A percentile compares a stretch with the other conserved stretches of the same genome.
These are phyloP conservation scores for Protoeuglena noctilucae DNA, from an alignment of 139 green algal species.

Conservation along the genomic window DNA sequence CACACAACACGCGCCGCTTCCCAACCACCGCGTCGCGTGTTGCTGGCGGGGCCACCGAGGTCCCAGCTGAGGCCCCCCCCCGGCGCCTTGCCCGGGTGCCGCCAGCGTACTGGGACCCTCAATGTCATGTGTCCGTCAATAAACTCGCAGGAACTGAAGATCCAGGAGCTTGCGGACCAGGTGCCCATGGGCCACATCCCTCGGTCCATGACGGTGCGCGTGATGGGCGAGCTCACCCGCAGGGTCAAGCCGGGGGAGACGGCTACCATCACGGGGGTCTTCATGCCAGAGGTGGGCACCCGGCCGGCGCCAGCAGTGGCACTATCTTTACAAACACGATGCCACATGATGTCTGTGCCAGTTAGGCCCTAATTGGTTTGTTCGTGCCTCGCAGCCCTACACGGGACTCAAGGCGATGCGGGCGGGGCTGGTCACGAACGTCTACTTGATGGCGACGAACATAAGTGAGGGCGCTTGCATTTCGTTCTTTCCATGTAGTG, in stretches of 20 bases:
- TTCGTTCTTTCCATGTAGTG: too few relatives aligned
- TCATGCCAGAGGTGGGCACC: constrained; percentile 74
- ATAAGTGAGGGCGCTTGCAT: neutral
- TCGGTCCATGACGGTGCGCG: constrained; percentile 68
- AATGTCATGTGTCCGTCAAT: neutral
- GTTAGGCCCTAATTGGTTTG: too few relatives aligned
- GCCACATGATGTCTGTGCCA: too few relatives aligned
- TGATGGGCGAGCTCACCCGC: constrained; percentile 72
- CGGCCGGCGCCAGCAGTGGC: too few relatives aligned
- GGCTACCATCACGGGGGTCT: constrained; percentile 73
- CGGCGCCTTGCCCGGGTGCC: neutral
- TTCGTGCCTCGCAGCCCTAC: constrained; percentile 2
- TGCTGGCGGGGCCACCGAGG: constrained; percentile 11
- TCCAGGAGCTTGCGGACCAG: constrained; percentile 37
- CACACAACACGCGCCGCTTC: too few relatives aligned
- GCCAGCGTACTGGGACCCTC: constrained; percentile 8
- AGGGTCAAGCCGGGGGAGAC: constrained; percentile 65
- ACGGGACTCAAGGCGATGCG: constrained; percentile 9
- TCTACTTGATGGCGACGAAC: constrained; percentile 6
- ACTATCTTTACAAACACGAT: too few relatives aligned
- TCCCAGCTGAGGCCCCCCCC: constrained; percentile 25
- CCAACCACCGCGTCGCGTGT: constrained; percentile 27
- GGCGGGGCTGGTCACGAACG: constrained; percentile 7
- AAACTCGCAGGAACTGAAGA: neutral
- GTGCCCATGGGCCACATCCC: constrained; percentile 87